phyloP scores from a whole-genome alignment of 2,329 filamentous ascomycete species.

The Xylariaceae sp. region DNA sequence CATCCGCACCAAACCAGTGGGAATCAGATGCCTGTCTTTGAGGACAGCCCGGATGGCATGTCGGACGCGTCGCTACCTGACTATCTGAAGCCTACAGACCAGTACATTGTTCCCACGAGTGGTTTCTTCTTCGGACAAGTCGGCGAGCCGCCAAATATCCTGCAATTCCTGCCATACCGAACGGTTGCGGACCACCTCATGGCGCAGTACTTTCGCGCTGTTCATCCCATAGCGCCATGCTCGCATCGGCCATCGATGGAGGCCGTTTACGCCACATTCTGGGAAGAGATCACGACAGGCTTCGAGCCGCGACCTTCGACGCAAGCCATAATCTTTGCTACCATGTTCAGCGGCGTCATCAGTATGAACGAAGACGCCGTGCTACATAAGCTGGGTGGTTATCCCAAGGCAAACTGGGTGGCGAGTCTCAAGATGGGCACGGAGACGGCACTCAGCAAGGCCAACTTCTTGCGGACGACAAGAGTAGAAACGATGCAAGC shows the following conservation, averaged over 20 bases:
- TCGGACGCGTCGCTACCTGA: constrained; percentile 36
- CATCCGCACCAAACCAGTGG: constrained; percentile 19
- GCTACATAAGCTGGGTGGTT: constrained; percentile 45
- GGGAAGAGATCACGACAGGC: constrained; percentile 53
- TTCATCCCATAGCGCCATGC: constrained; percentile 63
- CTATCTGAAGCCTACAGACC: constrained; percentile 58
- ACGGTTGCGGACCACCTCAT: constrained; percentile 56
- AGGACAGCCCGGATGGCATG: constrained; percentile 23
- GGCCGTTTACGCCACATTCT: constrained; percentile 58
- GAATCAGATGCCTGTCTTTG: constrained; percentile 22
- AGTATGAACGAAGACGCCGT: constrained; percentile 55
- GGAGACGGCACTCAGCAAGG: constrained; percentile 61
- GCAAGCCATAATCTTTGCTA: constrained; percentile 64
- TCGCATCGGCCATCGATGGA: constrained; percentile 65
- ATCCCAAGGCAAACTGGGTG: constrained; percentile 52
- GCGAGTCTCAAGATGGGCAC: constrained; percentile 60
- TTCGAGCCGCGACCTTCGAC: constrained; percentile 58
- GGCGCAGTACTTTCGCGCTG: constrained; percentile 60
- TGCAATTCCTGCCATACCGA: constrained; percentile 56
- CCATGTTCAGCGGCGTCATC: constrained; percentile 62
- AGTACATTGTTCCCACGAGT: constrained; percentile 63
- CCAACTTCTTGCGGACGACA: constrained; percentile 64
- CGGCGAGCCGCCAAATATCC: constrained; percentile 43
- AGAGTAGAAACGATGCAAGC: constrained; percentile 71
- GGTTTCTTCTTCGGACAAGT: constrained; percentile 60